These are phyloP conservation scores for Alternaria gansuensis DNA, from an alignment of 2,329 filamentous ascomycete genomes.

Conservation along the genomic window DNA sequence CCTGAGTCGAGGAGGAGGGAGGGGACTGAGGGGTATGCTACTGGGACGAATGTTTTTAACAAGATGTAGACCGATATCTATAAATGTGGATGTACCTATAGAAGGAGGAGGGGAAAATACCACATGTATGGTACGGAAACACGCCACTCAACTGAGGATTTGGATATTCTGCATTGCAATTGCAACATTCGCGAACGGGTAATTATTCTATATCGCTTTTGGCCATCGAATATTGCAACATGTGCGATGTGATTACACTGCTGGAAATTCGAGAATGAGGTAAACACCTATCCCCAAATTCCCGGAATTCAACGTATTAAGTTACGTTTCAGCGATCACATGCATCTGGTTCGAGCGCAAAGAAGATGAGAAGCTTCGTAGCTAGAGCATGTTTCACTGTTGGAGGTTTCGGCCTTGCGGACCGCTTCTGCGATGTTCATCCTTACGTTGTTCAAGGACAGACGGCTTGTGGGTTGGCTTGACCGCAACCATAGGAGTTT, in stretches of 20 bases:
- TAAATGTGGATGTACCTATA: not conserved
- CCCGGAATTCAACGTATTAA: no score
- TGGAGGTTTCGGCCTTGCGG: no score
- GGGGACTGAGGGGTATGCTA: slow-evolving; percentile 27
- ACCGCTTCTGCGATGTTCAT: no score
- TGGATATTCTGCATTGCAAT: not conserved
- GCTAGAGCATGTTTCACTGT: no score
- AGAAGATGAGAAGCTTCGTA: no score
- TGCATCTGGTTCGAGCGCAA: no score
- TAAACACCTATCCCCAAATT: no score
- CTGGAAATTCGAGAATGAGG: not conserved
- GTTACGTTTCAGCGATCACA: no score
- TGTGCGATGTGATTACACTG: not conserved
- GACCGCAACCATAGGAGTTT: no score
- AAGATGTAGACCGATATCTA: slow-evolving; percentile 37
- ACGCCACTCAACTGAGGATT: not conserved
- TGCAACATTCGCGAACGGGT: not conserved
- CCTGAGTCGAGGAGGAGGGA: slow-evolving; percentile 32
- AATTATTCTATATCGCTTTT: not conserved
- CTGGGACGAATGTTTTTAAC: slow-evolving; percentile 39
- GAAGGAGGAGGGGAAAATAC: not conserved
- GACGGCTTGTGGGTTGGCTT: no score
- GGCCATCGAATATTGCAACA: not conserved
- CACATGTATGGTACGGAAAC: not conserved
- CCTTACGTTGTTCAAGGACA: no score